Conservation (phyloP, 2,329 filamentous ascomycete genomes). For the Trichoderma sp. region DNA sequence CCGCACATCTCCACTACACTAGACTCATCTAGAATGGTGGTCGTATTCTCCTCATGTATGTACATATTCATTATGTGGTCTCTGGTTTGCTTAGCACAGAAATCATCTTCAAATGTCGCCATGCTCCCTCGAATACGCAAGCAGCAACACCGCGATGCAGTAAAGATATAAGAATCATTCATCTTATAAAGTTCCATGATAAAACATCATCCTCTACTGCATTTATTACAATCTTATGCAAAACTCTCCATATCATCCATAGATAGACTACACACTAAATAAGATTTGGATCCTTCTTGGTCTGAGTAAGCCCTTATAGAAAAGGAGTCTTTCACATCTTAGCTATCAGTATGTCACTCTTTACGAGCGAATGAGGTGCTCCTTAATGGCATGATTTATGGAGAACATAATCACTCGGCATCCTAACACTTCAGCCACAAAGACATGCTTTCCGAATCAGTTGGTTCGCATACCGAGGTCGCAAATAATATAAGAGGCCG, state of each 20-base stretch:
- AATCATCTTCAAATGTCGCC: too few relatives aligned
- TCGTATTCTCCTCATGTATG: background rate
- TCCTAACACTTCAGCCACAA: background rate
- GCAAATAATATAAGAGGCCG: background rate
- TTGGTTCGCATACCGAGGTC: background rate
- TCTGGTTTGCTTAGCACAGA: background rate
- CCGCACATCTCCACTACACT: background rate
- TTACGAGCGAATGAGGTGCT: background rate
- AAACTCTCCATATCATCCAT: background rate
- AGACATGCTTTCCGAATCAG: background rate
- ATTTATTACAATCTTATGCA: background rate
- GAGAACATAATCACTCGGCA: background rate
- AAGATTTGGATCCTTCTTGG: background rate
- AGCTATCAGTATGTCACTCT: background rate
- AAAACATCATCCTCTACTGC: background rate
- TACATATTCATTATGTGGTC: background rate
- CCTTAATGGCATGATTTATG: background rate
- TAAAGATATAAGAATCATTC: background rate
- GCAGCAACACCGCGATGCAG: background rate
- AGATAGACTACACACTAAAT: background rate
- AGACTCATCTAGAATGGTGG: background rate
- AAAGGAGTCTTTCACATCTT: background rate
- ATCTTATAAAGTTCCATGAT: background rate
- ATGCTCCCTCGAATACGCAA: background rate
- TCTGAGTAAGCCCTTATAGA: slow-evolving; percentile 3